Conservation (phyloP, 176 grass and related monocot genomes). For the Oryza rufipogon region DNA sequence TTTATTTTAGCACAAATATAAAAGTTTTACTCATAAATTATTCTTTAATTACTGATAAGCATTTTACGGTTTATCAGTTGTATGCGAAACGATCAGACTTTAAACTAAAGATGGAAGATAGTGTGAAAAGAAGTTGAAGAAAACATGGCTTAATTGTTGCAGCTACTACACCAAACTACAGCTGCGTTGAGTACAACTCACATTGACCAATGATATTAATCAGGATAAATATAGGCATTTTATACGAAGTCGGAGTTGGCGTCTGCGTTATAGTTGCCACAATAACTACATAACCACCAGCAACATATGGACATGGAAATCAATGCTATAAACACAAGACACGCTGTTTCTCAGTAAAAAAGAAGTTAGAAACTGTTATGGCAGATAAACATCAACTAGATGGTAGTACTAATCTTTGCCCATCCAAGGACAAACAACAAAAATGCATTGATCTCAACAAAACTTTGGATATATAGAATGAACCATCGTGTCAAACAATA, state of each 20-base stretch:
- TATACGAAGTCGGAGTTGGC: conserved; percentile 18
- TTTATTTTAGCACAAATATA: too few relatives aligned
- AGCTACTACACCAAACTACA: conserved; percentile 50
- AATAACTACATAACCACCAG: conserved; percentile 41
- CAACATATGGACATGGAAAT: conserved; percentile 19
- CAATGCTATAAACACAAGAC: conserved; percentile 35
- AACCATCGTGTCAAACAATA: conserved; percentile 4
- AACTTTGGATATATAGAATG: conserved; percentile 16
- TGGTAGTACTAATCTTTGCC: not conserved
- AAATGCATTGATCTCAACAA: not conserved
- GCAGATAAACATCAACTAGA: not conserved
- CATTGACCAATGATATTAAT: not conserved
- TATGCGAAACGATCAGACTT: too few relatives aligned
- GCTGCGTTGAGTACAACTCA: conserved; percentile 43
- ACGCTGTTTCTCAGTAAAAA: not conserved
- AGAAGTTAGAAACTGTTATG: not conserved
- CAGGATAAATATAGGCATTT: not conserved
- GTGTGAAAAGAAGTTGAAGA: not conserved
- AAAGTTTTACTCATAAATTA: too few relatives aligned
- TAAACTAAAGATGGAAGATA: not conserved
- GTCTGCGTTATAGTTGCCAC: not conserved
- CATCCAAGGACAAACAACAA: not conserved
- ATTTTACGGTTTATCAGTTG: too few relatives aligned
- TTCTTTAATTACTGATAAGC: too few relatives aligned
- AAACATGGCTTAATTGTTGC: conserved; percentile 17